These are phyloP conservation scores for Lupinus albus DNA, from an alignment of 306 rosid genomes.

Conservation along the genomic window DNA sequence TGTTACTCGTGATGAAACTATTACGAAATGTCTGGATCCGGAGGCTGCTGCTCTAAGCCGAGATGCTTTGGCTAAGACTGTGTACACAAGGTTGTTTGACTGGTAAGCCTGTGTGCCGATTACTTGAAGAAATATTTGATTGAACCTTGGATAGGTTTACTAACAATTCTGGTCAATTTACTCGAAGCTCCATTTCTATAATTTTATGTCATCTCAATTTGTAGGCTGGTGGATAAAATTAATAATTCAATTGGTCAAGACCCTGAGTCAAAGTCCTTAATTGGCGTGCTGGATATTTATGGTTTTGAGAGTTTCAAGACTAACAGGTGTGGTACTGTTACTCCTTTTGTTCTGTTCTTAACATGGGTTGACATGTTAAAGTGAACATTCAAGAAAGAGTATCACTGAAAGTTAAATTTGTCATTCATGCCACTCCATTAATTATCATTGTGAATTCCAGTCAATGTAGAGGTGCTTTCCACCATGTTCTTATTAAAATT, in stretches of 20 bases:
- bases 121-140: constrained; percentile 32
- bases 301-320: constrained; percentile 99
- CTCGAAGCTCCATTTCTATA: constrained; percentile 11
- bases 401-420: constrained; percentile 28
- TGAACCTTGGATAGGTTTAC: constrained; percentile 30
- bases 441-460: constrained; percentile 21
- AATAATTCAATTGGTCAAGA: constrained; percentile 96
- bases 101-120: constrained; percentile 62
- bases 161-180: constrained; percentile 32
- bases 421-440: constrained; percentile 14
- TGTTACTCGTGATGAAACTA: constrained; percentile 95
- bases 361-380: constrained; percentile 34
- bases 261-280: constrained; percentile 78
- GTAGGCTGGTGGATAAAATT: constrained; percentile 95
- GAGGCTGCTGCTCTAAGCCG: constrained; percentile 87
- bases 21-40: constrained; percentile 93
- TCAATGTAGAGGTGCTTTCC: constrained; percentile 11
- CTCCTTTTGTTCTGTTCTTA: constrained; percentile 53
- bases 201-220: constrained; percentile 41
- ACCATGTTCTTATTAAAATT: not conserved
- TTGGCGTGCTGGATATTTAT: constrained; percentile 97
- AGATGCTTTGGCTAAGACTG: constrained; percentile 96
- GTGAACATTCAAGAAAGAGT: constrained; percentile 33
- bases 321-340: constrained; percentile 80
- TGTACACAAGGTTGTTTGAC: constrained; percentile 92